Evolutionary conservation across 192 early-diverging fungal genomes (phyloP).

Genomic region (Kickxella alabastrina): DNA sequence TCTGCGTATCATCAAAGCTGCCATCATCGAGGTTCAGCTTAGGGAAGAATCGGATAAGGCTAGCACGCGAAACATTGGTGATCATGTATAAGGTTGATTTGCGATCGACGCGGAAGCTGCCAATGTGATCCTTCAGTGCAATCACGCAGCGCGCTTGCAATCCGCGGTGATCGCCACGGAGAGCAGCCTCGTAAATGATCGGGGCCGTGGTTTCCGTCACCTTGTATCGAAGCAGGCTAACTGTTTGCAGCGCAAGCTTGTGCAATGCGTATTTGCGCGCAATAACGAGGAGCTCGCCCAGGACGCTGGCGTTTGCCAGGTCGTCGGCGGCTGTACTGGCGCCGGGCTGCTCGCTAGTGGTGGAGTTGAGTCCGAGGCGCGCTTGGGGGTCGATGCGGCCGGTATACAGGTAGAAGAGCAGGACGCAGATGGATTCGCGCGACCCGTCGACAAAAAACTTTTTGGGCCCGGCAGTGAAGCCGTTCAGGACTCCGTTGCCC

Average conservation of each 20-base stretch:
- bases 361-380: slow-evolving; percentile 58
- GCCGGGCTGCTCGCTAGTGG: slow-evolving; percentile 6
- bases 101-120: slow-evolving; percentile 21
- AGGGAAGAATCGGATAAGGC: slow-evolving; percentile 38
- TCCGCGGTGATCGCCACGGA: slow-evolving; percentile 63
- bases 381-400: slow-evolving; percentile 64
- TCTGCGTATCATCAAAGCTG: slow-evolving; percentile 2
- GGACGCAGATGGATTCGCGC: slow-evolving; percentile 56
- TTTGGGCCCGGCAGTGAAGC: slow-evolving; percentile 34
- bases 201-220: slow-evolving; percentile 61
- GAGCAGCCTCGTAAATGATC: slow-evolving; percentile 62
- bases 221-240: slow-evolving; percentile 60
- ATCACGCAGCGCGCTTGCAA: slow-evolving; percentile 55
- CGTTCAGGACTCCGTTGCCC: slow-evolving; percentile 4
- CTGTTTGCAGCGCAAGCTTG: slow-evolving; percentile 53
- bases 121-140: slow-evolving; percentile 28
- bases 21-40: slow-evolving; percentile 16
- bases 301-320: slow-evolving; percentile 33
- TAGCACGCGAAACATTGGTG: slow-evolving; percentile 23
- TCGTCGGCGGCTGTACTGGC: slow-evolving; percentile 20
- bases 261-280: slow-evolving; percentile 63
- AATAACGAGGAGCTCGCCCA: slow-evolving; percentile 60
- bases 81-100: slow-evolving; percentile 38
- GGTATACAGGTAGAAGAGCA: slow-evolving; percentile 66
- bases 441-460: slow-evolving; percentile 32